Evolutionary conservation across 1,284 basidiomycete genomes (phyloP), one percentile per base, ranked within the genome.

Genomic region (Ustilago curta): DNA sequence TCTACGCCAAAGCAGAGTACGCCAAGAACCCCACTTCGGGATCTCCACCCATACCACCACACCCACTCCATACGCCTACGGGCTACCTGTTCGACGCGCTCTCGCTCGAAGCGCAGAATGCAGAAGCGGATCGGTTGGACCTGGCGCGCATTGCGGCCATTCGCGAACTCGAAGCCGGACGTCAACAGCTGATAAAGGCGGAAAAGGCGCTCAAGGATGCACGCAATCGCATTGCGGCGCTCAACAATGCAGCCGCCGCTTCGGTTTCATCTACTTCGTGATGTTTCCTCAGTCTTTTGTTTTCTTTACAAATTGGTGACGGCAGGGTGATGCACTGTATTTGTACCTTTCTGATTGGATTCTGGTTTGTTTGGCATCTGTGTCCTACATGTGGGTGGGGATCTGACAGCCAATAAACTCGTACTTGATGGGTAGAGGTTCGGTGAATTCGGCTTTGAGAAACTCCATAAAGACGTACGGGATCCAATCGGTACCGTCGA

Each of bases 61-160:
- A 84, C 50, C 81, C 78, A 8, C 74, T 84, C 14, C 79, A 84
- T 57, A 77, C 77, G 6, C 78, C 81, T 8, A 78, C 79, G 3
- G 82, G 81, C 16, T 80, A 82, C 16, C 59, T 82, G 8, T 68
- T 82, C 29, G 76, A 83, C 27, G 87, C 97, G 93, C 81, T 91
- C 88, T 51, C 86, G 86, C 58, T 88, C 89, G 71, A 95, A 95
- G 92, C 93, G 92, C 86, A 91, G 89, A 83, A 93, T 92, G 60
- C 70, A 16, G 96, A 98, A 84, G 88, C 88, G 3, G 91, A 92
- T 39, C 87, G 92, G 55, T 84, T 98, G 54, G 93, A 95, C 57
- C 89, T 90, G 55, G 94, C 93, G 4, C 87, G 90, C 50, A 91
- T 91, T 77, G 86, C 88, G 27, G 88, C 96, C 32, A 72, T 84